Conservation (phyloP, 2,329 filamentous ascomycete species). For the Aspergillus pseudotamarii region DNA sequence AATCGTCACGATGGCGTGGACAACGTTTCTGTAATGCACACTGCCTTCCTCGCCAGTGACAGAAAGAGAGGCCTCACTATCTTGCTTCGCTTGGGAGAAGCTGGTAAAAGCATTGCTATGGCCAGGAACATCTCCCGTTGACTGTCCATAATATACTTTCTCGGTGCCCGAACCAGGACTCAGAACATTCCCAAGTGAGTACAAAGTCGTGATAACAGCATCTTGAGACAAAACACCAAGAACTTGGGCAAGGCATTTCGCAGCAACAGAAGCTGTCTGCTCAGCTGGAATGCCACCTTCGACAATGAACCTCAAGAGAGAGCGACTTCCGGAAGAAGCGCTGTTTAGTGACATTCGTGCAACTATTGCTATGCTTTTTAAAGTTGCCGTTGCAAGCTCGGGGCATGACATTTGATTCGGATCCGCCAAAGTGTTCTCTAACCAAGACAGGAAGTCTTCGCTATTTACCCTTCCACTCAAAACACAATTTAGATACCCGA, state of each 20-base stretch:
- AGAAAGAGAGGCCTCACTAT: conserved; percentile 68
- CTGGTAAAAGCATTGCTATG: conserved; percentile 51
- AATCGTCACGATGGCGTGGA: conserved; percentile 93
- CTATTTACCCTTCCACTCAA: conserved; percentile 79
- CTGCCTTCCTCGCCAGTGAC: conserved; percentile 77
- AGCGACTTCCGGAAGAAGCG: conserved; percentile 74
- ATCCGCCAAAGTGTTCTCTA: conserved; percentile 80
- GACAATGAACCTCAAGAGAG: conserved; percentile 84
- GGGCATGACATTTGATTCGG: conserved; percentile 79
- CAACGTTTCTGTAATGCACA: conserved; percentile 79
- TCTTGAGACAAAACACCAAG: conserved; percentile 85
- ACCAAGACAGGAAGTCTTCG: conserved; percentile 78
- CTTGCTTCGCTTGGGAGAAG: conserved; percentile 35
- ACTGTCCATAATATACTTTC: conserved; percentile 41
- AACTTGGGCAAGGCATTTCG: conserved; percentile 80
- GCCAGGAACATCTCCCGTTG: conserved; percentile 43
- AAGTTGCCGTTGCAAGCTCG: conserved; percentile 72
- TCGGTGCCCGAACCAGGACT: conserved; percentile 67
- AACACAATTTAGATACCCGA: conserved; percentile 83
- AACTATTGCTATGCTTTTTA: conserved; percentile 80
- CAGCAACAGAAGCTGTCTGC: conserved; percentile 72
- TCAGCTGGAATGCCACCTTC: conserved; percentile 70
- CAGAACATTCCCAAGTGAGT: conserved; percentile 93
- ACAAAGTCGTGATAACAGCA: conserved; percentile 90
- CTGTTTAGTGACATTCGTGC: conserved; percentile 73